Percentiles rank a stretch among this genome's conserved stretches.
phyloP scores from a whole-genome alignment of 306 rosid genomes.

The Morella rubra region DNA sequence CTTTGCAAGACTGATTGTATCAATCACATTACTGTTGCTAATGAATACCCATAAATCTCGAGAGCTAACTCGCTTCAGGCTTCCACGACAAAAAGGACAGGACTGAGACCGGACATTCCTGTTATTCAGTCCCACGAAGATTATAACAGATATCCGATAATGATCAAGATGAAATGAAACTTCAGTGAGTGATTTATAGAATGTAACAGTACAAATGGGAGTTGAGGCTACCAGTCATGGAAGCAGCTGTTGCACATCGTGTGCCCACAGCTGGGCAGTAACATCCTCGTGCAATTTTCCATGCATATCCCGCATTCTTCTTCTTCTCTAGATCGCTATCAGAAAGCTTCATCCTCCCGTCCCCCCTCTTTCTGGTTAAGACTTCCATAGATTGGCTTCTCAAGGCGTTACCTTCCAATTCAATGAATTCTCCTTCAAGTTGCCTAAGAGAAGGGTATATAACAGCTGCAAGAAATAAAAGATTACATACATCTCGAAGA shows the following conservation, averaged over 20 bases:
- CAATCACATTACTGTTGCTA: conserved; percentile 49
- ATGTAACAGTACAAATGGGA: neutral
- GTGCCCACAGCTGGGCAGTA: conserved; percentile 74
- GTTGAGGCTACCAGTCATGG: conserved; percentile 59
- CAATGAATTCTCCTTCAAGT: conserved; percentile 55
- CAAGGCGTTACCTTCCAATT: conserved; percentile 26
- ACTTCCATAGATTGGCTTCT: conserved; percentile 32
- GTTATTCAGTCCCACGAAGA: conserved; percentile 14
- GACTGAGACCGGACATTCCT: conserved; percentile 72
- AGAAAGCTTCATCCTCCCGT: conserved; percentile 20
- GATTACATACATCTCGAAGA: conserved; percentile 6
- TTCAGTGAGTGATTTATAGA: neutral
- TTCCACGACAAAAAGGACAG: conserved; percentile 76
- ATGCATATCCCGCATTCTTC: conserved; percentile 83
- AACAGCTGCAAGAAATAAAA: conserved; percentile 53
- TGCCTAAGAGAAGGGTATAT: conserved; percentile 70
- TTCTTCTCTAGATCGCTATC: conserved; percentile 46
- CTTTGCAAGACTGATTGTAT: conserved; percentile 46
- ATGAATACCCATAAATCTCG: conserved; percentile 69
- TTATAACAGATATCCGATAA: neutral
- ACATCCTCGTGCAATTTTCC: conserved; percentile 61
- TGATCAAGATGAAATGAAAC: neutral
- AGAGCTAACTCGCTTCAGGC: conserved; percentile 47
- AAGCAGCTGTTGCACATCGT: conserved; percentile 70
- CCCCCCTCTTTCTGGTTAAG: conserved; percentile 34